Percentiles rank a stretch among this genome's conserved stretches.
Conservation (phyloP, 2,329 filamentous ascomycete genomes). For the Thelonectria rubi region DNA sequence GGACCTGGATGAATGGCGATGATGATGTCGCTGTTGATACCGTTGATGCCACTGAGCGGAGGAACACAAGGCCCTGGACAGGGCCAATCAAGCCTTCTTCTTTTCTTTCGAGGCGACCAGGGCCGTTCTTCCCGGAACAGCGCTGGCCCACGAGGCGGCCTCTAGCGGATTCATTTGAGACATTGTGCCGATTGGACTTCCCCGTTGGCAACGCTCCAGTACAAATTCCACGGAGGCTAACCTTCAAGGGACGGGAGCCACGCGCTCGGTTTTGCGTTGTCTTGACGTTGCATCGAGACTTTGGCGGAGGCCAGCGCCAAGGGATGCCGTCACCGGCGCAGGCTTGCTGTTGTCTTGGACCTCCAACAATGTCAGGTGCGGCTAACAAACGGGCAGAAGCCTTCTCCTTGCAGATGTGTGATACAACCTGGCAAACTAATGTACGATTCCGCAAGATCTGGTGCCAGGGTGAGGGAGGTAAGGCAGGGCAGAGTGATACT, state of each 20-base stretch:
- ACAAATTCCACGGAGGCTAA: not conserved
- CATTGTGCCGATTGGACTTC: not conserved
- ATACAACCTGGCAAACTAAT: slow-evolving; percentile 35
- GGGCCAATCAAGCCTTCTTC: slow-evolving; percentile 4
- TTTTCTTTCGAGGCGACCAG: not conserved
- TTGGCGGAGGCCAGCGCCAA: not conserved
- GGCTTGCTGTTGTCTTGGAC: slow-evolving; percentile 1
- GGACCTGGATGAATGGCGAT: slow-evolving; percentile 16
- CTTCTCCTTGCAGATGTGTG: slow-evolving; percentile 26
- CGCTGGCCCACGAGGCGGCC: not conserved
- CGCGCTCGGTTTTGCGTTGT: not conserved
- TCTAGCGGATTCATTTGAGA: not conserved
- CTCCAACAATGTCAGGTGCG: not conserved
- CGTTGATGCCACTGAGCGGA: slow-evolving; percentile 14
- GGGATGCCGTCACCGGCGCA: slow-evolving; percentile 13
- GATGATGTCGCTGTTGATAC: slow-evolving; percentile 18
- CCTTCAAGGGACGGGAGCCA: not conserved
- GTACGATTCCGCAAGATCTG: slow-evolving; percentile 43
- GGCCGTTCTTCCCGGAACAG: slow-evolving; percentile 3
- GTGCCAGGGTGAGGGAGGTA: slow-evolving; percentile 37
- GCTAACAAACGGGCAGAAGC: slow-evolving; percentile 6
- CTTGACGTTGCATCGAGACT: slow-evolving; percentile 2
- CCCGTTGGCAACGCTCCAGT: too few species aligned
- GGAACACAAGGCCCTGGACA: slow-evolving; percentile 5
- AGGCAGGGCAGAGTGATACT: slow-evolving; percentile 28